Evolutionary conservation across 106 monocot genomes (phyloP), one percentile per base, ranked within the genome.

Genomic region (Cymbidium sinense): DNA sequence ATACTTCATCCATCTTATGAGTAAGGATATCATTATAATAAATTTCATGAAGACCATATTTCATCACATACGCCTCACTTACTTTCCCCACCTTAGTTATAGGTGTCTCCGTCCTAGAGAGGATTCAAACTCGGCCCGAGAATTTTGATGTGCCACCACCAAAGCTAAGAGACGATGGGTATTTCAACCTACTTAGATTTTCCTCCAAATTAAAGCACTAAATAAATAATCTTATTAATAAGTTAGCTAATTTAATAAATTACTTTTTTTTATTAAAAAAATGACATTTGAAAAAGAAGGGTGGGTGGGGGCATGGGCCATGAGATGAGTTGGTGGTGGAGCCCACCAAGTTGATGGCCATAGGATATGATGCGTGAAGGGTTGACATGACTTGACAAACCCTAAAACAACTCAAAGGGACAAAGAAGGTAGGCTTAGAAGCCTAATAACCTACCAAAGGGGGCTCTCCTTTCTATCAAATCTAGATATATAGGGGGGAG

Each of bases 341-440:
- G 47, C 47, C 47, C 47, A 47, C 47, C 15, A 47, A 15, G 15
- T 12, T 47, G 47, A 47, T 47, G 47, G 13, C 58, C n/a, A 58
- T 23, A n/a, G 20, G 58, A 58, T 23, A n/a, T 4, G 58, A 58
- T 20, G 58, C 6, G 23, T 4, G n/a, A 7, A 58, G 58, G 7
- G 23, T 23, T 58, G 43, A 74, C n/a, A 74, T 28, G 74, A 74
- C 74, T 27, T 74, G 44, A 47, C 74, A 74, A 74, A 44, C 3
- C 25, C 43, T 35, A 67, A 67, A 34, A 25, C 20, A 23, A 20
- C 0, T 39, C 71, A 39, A 71, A 27, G 74, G 44, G 74, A 74
- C 74, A 74, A 2, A n/a, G 0, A 12, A 27, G 74, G 43, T 43
- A 12, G 23, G 27, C 39, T 28, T 74, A 20, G 23, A 47, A 47